phyloP scores from a whole-genome alignment of 2,329 filamentous ascomycete genomes.

The Calonectria pseudoreteaudii region DNA sequence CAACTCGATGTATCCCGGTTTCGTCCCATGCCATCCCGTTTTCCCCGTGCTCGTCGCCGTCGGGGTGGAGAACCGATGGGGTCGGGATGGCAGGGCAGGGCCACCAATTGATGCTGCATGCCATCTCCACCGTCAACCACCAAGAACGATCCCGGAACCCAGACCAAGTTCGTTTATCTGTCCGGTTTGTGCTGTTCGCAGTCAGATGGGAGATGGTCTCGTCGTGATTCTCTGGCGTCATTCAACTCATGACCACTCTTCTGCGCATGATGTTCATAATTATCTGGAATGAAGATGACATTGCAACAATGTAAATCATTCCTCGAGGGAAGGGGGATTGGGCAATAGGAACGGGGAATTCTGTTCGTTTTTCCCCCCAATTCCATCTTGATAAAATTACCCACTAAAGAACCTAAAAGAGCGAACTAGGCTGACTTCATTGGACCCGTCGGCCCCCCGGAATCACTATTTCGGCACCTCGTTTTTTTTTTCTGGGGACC shows the following conservation, averaged over 20 bases:
- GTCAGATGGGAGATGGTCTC: neutral
- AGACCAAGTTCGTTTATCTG: neutral
- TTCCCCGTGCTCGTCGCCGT: constrained; percentile 1
- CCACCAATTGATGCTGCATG: neutral
- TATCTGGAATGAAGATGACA: neutral
- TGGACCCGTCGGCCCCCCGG: neutral
- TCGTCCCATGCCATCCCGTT: constrained; percentile 6
- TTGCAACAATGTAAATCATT: neutral
- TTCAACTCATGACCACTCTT: neutral
- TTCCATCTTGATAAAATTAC: neutral
- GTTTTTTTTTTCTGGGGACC: neutral
- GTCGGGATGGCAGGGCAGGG: neutral
- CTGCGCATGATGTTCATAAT: neutral
- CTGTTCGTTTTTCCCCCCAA: neutral
- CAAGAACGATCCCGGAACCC: neutral
- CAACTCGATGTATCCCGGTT: neutral
- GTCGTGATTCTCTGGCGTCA: neutral
- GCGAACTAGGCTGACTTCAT: neutral
- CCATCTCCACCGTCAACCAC: neutral
- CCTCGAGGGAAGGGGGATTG: neutral
- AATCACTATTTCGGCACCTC: neutral
- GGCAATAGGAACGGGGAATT: too few species aligned
- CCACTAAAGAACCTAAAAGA: neutral
- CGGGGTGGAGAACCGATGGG: neutral
- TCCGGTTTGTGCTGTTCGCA: neutral